Base-by-base conservation (phyloP, 805 yeast species). In the Ogataea thermomethanolica region DNA sequence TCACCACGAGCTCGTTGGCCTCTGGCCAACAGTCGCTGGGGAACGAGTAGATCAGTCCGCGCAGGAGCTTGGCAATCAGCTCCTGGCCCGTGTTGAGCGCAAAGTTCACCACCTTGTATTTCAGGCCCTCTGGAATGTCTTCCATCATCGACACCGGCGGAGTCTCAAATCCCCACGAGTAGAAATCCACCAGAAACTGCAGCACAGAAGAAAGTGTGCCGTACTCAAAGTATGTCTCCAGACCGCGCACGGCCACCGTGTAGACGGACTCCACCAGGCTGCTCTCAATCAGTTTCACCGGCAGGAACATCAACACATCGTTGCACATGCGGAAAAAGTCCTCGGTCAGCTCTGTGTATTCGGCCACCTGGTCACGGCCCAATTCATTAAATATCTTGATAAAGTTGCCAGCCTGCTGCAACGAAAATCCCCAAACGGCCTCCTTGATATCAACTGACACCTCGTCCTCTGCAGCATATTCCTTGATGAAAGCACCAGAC, bases 301-400 rank as follows among this genome's bases (percentile, higher is more conserved):
- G 87, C 58, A 74, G 84, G 56, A 77, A 86, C 83, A 84, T 83
- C 37, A 89, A 62, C 37, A 87, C 67, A 56, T 88, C 95, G 46
- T 74, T 70, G 65, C 82, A 71, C 84, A 87, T 81, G 46, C 90
- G 69, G 71, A 81, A 86, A 58, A 81, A 90, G 65, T 90, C 96
- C 63, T 91, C 96, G 33, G 89, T 69, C 23, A 85, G 71, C 59
- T 88, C 95, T 3, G 86, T 80, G 30, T 67, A 63, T 28, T 64
- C 62, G 10, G 44, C 30, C 12, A 56, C 8, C 25, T 50, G 43
- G 2, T 41, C 37, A 36, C 65, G 62, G 21, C 51, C 40, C 13
- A 53, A 38, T 5, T 43, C 52, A 17, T 50, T 45, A 27, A 75
- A 66, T 20, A 69, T 66, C 13, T 65, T 58, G 44, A 82, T 74